Evolutionary conservation across 2,329 filamentous ascomycete species (phyloP), one percentile per base, ranked within the genome.

Genomic region (Diaporthe nobilis): DNA sequence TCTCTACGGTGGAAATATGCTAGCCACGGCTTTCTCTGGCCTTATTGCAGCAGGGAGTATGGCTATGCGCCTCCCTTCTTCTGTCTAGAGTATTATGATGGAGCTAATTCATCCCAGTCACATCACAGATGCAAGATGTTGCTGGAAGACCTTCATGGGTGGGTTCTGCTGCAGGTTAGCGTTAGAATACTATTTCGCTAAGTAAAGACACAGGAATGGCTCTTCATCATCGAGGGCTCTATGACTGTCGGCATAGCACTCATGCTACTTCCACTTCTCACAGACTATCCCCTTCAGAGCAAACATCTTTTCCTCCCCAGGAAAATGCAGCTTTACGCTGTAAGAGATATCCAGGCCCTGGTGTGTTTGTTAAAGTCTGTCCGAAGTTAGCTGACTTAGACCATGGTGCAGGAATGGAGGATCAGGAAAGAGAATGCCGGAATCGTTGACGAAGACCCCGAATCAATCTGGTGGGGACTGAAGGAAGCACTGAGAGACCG

Each of bases 221-320:
- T 85, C 3, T 85, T 84, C 77, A 82, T 85, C 47, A 82, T 85
- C 28, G 82, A 85, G 74, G 83, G 84, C 22, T 78, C 80, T 25
- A 80, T 83, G 22, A 85, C 84, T 12, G 80, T 84, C 28, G 77
- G 80, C 22, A 79, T 85, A 58, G 83, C 83, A 10, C 53, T 83
- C 61, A 25, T 77, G n/a, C 58, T 78, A 10, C 51, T 78, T 28
- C 77, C 77, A 4, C 58, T 78, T 1, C 65, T 78, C 55, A 77
- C 77, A 4, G 78, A 79, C 47, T 78, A 79, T 37, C 77, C 78
- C 2, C 74, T 79, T 3, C 76, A 80, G 61, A 74, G 73, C 47
- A 76, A 77, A 51, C 76, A 78, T 42, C 6, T 68, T 51, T 79
- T 74, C 71, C 74, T 73, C 53, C 73, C 68, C 53, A 76, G 53